These are phyloP conservation scores for Rhodosorus marinus DNA, from an alignment of 23 red algal genomes.

Conservation along the genomic window DNA sequence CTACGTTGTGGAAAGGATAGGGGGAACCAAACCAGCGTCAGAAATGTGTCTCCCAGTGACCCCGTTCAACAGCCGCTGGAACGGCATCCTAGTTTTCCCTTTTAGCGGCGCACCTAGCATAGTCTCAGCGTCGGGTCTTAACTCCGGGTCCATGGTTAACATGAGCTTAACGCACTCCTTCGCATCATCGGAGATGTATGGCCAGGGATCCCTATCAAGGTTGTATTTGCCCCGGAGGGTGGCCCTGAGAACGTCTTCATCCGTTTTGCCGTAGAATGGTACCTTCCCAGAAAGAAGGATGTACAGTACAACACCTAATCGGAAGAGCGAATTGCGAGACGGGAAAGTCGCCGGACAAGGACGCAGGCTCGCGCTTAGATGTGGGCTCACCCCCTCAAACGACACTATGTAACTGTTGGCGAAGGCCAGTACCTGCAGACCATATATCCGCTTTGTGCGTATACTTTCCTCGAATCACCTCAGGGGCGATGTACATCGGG, in stretches of 20 bases:
- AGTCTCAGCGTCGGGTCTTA: conserved; percentile 1
- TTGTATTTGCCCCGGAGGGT: not conserved
- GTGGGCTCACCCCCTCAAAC: too few relatives aligned
- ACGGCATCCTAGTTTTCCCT: too few relatives aligned
- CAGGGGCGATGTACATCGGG: conserved; percentile 73
- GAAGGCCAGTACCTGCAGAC: too few relatives aligned
- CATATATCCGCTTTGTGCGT: conserved; percentile 57
- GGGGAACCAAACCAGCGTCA: too few relatives aligned
- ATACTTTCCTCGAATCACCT: conserved; percentile 52
- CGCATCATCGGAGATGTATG: conserved; percentile 1
- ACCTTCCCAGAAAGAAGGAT: conserved; percentile 59
- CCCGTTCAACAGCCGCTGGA: too few relatives aligned
- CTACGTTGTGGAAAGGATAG: too few relatives aligned
- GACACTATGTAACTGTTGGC: too few relatives aligned
- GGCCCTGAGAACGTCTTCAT: not conserved
- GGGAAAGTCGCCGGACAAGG: too few relatives aligned
- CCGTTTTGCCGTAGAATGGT: conserved; percentile 35
- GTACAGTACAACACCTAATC: conserved; percentile 61
- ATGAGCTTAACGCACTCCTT: not conserved
- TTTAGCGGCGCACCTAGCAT: too few relatives aligned
- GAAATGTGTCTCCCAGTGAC: too few relatives aligned
- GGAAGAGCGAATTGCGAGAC: too few relatives aligned
- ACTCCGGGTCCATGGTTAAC: not conserved
- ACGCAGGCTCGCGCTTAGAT: too few relatives aligned
- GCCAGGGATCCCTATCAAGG: conserved; percentile 2